These are phyloP conservation scores for Kuraishia ogatae DNA, from an alignment of 805 yeast genomes.

Conservation along the genomic window DNA sequence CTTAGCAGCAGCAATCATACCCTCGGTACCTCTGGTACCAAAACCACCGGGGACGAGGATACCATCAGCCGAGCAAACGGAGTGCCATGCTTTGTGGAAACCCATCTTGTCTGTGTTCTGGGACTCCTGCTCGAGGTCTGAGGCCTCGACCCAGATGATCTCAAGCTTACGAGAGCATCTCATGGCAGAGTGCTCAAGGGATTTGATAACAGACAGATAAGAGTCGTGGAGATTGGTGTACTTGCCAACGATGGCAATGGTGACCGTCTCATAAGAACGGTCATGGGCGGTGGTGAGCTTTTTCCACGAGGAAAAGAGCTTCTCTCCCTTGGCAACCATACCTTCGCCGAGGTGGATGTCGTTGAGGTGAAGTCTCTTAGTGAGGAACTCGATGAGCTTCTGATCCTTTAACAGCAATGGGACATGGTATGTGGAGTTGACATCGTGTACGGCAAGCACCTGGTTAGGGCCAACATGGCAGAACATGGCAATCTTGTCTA, in stretches of 20 bases:
- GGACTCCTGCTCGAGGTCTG: constrained; percentile 74
- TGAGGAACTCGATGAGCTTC: constrained; percentile 66
- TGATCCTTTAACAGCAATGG: constrained; percentile 88
- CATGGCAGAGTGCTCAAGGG: constrained; percentile 94
- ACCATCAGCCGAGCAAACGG: constrained; percentile 90
- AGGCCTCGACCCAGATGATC: constrained; percentile 94
- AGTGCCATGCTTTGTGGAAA: constrained; percentile 94
- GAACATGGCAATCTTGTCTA: constrained; percentile 95
- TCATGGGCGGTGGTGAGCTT: constrained; percentile 73
- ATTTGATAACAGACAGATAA: constrained; percentile 87
- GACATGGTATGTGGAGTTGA: constrained; percentile 94
- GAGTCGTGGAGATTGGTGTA: constrained; percentile 94
- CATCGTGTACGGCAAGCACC: constrained; percentile 94
- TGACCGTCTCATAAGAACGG: constrained; percentile 75
- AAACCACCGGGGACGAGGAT: constrained; percentile 98
- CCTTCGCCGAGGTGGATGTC: constrained; percentile 36
- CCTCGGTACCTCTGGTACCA: constrained; percentile 95
- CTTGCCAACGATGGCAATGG: constrained; percentile 95
- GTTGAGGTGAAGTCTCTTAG: constrained; percentile 56
- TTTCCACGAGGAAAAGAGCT: constrained; percentile 71
- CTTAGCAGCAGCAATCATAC: constrained; percentile 94
- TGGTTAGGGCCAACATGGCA: constrained; percentile 99
- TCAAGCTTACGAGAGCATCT: constrained; percentile 75
- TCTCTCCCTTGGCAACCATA: constrained; percentile 56
- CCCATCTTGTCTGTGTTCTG: constrained; percentile 57